A percentile compares a stretch with the other conserved stretches of the same genome.
Evolutionary conservation across 495 filamentous ascomycete species (phyloP).

Genomic region (Aspergillus egyptiacus): DNA sequence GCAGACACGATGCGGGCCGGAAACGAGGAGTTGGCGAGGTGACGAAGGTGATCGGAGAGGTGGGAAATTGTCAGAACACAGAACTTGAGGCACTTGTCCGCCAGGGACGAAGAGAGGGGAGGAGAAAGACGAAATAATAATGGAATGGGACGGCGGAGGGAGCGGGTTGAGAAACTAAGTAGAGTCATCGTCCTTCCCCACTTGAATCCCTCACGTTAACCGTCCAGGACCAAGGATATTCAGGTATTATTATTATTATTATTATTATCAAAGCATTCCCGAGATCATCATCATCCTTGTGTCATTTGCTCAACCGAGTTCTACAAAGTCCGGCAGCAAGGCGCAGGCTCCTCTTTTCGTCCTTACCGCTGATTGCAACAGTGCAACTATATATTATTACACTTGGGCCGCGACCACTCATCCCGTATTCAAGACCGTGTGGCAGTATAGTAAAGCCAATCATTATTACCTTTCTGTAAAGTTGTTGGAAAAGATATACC

Average conservation of each 20-base stretch:
- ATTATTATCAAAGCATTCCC: not conserved
- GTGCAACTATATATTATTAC: not conserved
- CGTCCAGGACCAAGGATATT: too few relatives aligned
- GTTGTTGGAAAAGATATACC: too few relatives aligned
- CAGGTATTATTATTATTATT: too few relatives aligned
- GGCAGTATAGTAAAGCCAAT: too few relatives aligned
- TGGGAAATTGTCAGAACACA: not conserved
- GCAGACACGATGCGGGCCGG: not conserved
- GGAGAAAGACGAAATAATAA: not conserved
- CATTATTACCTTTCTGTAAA: too few relatives aligned
- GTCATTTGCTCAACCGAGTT: not conserved
- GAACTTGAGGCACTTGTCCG: not conserved
- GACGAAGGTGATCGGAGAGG: not conserved
- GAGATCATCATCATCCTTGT: not conserved
- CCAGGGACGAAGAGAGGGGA: slow-evolving; percentile 11
- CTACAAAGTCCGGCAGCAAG: too few relatives aligned
- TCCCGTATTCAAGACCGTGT: too few relatives aligned
- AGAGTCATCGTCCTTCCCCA: slow-evolving; percentile 7
- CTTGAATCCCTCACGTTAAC: slow-evolving; percentile 1
- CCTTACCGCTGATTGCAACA: not conserved
- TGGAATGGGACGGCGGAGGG: not conserved
- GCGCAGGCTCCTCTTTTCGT: not conserved
- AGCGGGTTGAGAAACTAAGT: not conserved
- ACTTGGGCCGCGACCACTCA: too few relatives aligned
- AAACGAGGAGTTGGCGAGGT: not conserved